Percentiles rank a stretch among this genome's conserved stretches.
These are phyloP conservation scores for Lachnellula occidentalis DNA, from an alignment of 2,329 filamentous ascomycete species.

Conservation along the genomic window DNA sequence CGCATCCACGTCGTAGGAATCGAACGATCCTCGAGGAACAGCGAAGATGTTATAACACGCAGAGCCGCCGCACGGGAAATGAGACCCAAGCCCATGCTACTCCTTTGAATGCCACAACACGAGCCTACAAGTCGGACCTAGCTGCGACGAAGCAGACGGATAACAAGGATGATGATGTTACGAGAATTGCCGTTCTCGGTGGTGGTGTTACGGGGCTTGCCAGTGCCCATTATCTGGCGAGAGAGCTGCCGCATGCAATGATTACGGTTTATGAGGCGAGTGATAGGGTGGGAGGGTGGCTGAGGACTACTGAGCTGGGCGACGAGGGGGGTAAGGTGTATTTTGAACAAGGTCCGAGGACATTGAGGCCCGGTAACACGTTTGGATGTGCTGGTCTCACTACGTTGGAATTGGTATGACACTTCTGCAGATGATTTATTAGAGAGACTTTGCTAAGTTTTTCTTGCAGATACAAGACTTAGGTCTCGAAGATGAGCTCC, in stretches of 20 bases:
- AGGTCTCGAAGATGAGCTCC: conserved; percentile 49
- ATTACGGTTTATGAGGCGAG: conserved; percentile 79
- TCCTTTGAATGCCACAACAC: background rate
- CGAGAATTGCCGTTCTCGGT: conserved; percentile 62
- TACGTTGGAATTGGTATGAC: conserved; percentile 20
- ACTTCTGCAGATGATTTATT: background rate
- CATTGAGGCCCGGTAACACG: conserved; percentile 20
- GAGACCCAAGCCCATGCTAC: background rate
- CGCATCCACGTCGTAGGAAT: background rate
- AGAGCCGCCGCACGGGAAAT: background rate
- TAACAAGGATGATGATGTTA: background rate
- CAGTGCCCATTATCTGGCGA: conserved; percentile 69
- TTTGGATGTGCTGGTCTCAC: conserved; percentile 15
- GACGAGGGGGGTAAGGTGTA: conserved; percentile 58
- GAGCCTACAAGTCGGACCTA: background rate
- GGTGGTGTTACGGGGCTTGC: conserved; percentile 80
- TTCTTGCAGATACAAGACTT: conserved; percentile 49
- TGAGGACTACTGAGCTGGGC: conserved; percentile 59
- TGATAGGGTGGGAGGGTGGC: conserved; percentile 73
- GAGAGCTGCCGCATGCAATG: conserved; percentile 58
- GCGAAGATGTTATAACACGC: conserved; percentile 2
- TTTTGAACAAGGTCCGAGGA: conserved; percentile 78
- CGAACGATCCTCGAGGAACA: conserved; percentile 7
- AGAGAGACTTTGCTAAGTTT: conserved; percentile 13
- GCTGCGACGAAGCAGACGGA: background rate